phyloP scores from a whole-genome alignment of 352 stramenopile species.

The Pythium aquatile region DNA sequence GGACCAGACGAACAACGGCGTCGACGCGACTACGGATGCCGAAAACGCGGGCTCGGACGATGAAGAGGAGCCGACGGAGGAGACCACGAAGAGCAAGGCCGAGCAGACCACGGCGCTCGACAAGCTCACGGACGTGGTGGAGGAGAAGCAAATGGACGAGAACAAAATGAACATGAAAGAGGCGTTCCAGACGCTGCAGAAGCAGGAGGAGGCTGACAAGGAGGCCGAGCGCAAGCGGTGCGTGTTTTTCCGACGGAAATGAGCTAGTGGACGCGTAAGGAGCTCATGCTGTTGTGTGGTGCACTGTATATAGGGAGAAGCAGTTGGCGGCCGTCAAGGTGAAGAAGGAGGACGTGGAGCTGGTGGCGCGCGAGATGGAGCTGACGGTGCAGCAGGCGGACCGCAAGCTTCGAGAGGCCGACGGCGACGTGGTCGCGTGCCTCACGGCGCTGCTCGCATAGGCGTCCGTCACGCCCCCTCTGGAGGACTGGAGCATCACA shows the following conservation, averaged over 20 bases:
- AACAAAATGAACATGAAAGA: slow-evolving; percentile 82
- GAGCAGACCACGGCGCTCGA: slow-evolving; percentile 81
- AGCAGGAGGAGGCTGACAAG: slow-evolving; percentile 84
- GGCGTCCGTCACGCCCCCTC: not conserved
- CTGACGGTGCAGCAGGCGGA: slow-evolving; percentile 70
- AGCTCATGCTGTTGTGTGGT: not conserved
- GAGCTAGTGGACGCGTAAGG: not conserved
- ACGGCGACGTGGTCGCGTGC: slow-evolving; percentile 70
- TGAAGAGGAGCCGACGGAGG: slow-evolving; percentile 40
- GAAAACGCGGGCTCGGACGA: slow-evolving; percentile 50
- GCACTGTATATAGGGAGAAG: slow-evolving; percentile 45
- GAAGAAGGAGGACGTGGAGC: slow-evolving; percentile 75
- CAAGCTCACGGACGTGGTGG: slow-evolving; percentile 82
- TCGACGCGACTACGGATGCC: slow-evolving; percentile 5
- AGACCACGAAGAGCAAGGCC: slow-evolving; percentile 74
- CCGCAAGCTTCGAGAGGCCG: slow-evolving; percentile 79
- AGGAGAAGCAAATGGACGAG: slow-evolving; percentile 88
- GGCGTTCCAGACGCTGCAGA: slow-evolving; percentile 68
- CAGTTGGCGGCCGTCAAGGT: slow-evolving; percentile 80
- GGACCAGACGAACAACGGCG: slow-evolving; percentile 24
- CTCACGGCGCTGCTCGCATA: slow-evolving; percentile 57
- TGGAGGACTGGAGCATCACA: not conserved
- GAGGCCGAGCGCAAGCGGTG: slow-evolving; percentile 68
- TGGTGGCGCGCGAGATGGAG: slow-evolving; percentile 80
- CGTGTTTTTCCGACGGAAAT: not conserved